Conservation (phyloP, 305 asterid genomes). For the Solanum hybrid region DNA sequence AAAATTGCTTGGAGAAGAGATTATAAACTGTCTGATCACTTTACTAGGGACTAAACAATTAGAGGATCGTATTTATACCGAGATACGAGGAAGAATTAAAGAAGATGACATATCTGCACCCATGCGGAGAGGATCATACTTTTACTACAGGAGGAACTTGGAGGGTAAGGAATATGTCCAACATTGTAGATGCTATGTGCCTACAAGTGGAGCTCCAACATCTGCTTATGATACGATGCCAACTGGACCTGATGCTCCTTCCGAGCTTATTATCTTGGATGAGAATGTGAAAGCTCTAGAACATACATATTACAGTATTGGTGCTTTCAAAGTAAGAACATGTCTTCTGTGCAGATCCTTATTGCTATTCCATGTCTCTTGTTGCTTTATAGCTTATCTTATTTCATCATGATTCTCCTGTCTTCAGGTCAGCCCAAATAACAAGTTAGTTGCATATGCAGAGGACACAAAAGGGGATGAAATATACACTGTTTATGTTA, state of each 20-base stretch:
- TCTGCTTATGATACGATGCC: slow-evolving; percentile 82
- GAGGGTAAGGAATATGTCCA: slow-evolving; percentile 87
- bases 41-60: slow-evolving; percentile 61
- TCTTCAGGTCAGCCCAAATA: slow-evolving; percentile 73
- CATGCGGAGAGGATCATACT: slow-evolving; percentile 53
- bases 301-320: slow-evolving; percentile 54
- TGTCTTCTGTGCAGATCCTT: neutral
- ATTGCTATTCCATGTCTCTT: neutral
- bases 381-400: slow-evolving; percentile 4
- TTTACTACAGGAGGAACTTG: slow-evolving; percentile 73
- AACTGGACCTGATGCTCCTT: slow-evolving; percentile 77
- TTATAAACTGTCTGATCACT: slow-evolving; percentile 10
- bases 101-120: slow-evolving; percentile 96
- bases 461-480: slow-evolving; percentile 94
- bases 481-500: slow-evolving; percentile 61
- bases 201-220: slow-evolving; percentile 27
- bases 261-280: slow-evolving; percentile 78
- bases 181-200: slow-evolving; percentile 63
- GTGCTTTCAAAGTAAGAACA: slow-evolving; percentile 60
- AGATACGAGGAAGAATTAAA: slow-evolving; percentile 77
- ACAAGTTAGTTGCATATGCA: slow-evolving; percentile 80
- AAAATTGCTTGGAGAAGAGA: slow-evolving; percentile 1
- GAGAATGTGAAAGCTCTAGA: slow-evolving; percentile 79
- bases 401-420: neutral
- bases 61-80: slow-evolving; percentile 65